These are phyloP conservation scores for Fibroporia radiculosa DNA, from an alignment of 768 basidiomycete genomes.

Conservation along the genomic window DNA sequence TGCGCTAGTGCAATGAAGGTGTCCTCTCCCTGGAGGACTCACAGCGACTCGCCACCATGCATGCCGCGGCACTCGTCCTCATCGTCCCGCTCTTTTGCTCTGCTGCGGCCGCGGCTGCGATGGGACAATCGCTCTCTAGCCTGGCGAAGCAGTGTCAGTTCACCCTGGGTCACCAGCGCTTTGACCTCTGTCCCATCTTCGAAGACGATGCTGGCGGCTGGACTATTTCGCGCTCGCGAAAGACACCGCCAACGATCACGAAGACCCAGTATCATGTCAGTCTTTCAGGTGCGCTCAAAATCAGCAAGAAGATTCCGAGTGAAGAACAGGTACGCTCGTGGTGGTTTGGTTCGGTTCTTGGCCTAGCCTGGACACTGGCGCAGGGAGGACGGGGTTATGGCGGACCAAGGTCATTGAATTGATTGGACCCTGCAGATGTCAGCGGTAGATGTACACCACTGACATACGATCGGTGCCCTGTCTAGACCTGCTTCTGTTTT, in stretches of 20 bases:
- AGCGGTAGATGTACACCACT: too few species aligned
- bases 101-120: background rate
- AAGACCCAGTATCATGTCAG: slow-evolving; percentile 21
- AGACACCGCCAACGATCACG: slow-evolving; percentile 23
- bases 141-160: slow-evolving; percentile 21
- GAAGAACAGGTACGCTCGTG: slow-evolving; percentile 27
- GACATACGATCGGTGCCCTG: too few species aligned
- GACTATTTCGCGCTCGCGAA: slow-evolving; percentile 11
- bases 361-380: too few species aligned
- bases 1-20: background rate
- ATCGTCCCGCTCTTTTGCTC: background rate
- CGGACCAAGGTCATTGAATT: too few species aligned
- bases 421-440: too few species aligned
- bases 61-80: background rate
- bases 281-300: slow-evolving; percentile 19
- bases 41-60: background rate
- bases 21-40: background rate
- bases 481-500: too few species aligned
- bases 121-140: background rate
- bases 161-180: slow-evolving; percentile 14
- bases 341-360: background rate
- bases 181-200: slow-evolving; percentile 24
- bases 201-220: slow-evolving; percentile 13
- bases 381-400: slow-evolving; percentile 4
- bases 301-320: slow-evolving; percentile 13